These are phyloP conservation scores for Spatholobus suberectus DNA, from an alignment of 306 rosid species.

Conservation along the genomic window DNA sequence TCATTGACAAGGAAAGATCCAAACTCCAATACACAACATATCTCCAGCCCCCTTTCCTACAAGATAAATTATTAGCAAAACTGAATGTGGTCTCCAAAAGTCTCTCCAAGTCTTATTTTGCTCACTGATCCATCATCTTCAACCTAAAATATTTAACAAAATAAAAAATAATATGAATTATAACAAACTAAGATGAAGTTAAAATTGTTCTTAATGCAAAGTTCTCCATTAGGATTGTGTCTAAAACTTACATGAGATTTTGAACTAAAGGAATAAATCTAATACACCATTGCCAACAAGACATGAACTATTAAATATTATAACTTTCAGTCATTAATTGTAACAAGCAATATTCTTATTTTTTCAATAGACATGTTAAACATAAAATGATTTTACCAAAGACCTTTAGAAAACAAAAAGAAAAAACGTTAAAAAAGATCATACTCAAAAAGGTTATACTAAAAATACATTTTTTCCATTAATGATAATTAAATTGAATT, in stretches of 20 bases:
- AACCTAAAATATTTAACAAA: constrained; percentile 56
- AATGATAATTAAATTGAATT: background rate
- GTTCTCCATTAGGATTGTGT: too few species aligned
- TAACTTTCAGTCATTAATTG: background rate
- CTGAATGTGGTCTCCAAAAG: constrained; percentile 79
- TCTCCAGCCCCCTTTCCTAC: background rate
- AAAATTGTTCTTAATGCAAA: constrained; percentile 5
- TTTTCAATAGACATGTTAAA: background rate
- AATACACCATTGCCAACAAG: background rate
- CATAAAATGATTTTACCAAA: background rate
- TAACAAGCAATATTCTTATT: background rate
- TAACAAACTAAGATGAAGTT: background rate
- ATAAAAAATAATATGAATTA: background rate
- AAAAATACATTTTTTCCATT: background rate
- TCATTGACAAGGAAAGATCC: background rate
- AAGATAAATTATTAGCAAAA: constrained; percentile 39
- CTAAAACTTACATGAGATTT: too few species aligned
- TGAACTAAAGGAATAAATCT: background rate
- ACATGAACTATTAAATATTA: background rate
- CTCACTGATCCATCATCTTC: constrained; percentile 79
- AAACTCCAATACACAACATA: constrained; percentile 24
- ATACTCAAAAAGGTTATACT: background rate
- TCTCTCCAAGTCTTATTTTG: constrained; percentile 91
- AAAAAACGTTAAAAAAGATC: background rate
- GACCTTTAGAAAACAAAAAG: background rate